These are phyloP conservation scores for Eucalyptus sp. DNA, from an alignment of 345 rosid genomes.

Conservation along the genomic window DNA sequence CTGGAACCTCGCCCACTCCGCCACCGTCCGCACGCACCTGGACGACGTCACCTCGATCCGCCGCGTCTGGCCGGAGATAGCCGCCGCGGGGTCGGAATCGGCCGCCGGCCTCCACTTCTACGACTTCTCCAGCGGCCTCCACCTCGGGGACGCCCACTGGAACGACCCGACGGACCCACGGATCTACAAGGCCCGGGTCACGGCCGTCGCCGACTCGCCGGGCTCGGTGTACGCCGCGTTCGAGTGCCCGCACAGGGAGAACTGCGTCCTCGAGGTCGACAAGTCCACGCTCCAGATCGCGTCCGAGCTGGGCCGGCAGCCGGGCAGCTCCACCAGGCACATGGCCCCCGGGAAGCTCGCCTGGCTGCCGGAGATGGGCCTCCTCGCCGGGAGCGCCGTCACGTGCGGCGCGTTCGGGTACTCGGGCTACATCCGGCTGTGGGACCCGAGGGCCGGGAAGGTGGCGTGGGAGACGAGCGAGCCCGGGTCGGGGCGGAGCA, in stretches of 20 bases:
- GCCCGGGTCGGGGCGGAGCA: conserved; percentile 92
- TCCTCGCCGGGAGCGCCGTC: conserved; percentile 42
- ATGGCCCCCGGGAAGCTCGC: conserved; percentile 54
- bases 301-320: conserved; percentile 49
- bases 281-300: conserved; percentile 66
- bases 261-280: conserved; percentile 52
- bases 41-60: conserved; percentile 51
- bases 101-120: conserved; percentile 80
- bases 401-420: conserved; percentile 70
- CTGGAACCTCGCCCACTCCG: conserved; percentile 45
- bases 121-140: conserved; percentile 45
- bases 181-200: conserved; percentile 61
- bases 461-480: conserved; percentile 87
- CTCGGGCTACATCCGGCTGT: conserved; percentile 71
- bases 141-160: conserved; percentile 67
- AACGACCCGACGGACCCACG: conserved; percentile 74
- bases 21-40: conserved; percentile 75
- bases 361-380: conserved; percentile 45
- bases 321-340: conserved; percentile 55
- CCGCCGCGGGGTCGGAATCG: conserved; percentile 57
- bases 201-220: conserved; percentile 48
- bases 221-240: conserved; percentile 54
- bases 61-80: conserved; percentile 52
- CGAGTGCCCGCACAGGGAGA: conserved; percentile 75
- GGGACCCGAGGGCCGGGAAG: conserved; percentile 63